Evolutionary conservation across 345 rosid genomes (phyloP).

Genomic region (Limnanthes douglasii): DNA sequence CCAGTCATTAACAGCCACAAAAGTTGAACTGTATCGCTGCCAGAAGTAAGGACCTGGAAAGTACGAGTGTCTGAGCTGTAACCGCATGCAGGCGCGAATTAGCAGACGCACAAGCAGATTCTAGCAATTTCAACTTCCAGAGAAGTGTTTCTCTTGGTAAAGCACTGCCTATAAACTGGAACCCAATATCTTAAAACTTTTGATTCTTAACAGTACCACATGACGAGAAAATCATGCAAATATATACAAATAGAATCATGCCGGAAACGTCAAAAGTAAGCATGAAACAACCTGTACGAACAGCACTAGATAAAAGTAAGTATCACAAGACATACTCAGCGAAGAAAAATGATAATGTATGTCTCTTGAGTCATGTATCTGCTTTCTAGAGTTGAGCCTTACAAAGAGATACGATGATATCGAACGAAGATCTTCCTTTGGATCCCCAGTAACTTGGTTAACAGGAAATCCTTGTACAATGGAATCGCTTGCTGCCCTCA

Average conservation of each 20-base stretch:
- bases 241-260: not conserved
- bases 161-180: constrained; percentile 44
- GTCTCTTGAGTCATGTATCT: no score
- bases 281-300: constrained; percentile 9
- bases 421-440: constrained; percentile 16
- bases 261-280: no score
- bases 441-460: constrained; percentile 11
- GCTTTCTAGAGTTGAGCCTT: not conserved
- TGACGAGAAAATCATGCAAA: not conserved
- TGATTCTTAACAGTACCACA: not conserved
- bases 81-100: constrained; percentile 63
- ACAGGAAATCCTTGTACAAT: constrained; percentile 17
- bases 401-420: constrained; percentile 21
- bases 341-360: no score
- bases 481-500: constrained; percentile 18
- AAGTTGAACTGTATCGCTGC: not conserved
- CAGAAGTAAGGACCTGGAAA: constrained; percentile 29
- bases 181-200: constrained; percentile 5
- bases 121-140: constrained; percentile 64
- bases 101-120: constrained; percentile 40
- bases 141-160: constrained; percentile 41
- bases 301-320: constrained; percentile 45
- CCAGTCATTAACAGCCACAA: not conserved
- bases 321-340: constrained; percentile 27
- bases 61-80: constrained; percentile 48